These are phyloP conservation scores for Boletus sp. DNA, from an alignment of 1,284 basidiomycete genomes.

Conservation along the genomic window DNA sequence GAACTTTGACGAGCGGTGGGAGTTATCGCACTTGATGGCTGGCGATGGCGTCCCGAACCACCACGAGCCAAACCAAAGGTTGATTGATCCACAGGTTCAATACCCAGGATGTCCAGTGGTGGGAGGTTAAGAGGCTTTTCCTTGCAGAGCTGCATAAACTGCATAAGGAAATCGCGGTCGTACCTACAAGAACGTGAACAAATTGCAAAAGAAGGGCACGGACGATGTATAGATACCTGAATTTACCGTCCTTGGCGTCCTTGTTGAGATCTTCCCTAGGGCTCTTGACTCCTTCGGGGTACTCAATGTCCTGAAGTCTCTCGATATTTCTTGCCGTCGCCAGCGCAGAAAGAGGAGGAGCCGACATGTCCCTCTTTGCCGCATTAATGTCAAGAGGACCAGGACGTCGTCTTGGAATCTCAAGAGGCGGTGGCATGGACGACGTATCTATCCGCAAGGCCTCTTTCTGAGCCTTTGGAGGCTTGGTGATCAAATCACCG, in stretches of 20 bases:
- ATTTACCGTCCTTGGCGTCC: slow-evolving; percentile 83
- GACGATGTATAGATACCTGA: slow-evolving; percentile 51
- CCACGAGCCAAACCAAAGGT: slow-evolving; percentile 48
- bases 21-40: slow-evolving; percentile 40
- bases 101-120: slow-evolving; percentile 86
- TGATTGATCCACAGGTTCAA: slow-evolving; percentile 69
- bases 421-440: slow-evolving; percentile 35
- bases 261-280: slow-evolving; percentile 85
- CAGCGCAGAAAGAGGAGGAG: slow-evolving; percentile 53
- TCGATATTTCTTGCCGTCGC: slow-evolving; percentile 71
- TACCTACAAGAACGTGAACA: slow-evolving; percentile 54
- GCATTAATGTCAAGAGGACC: slow-evolving; percentile 65
- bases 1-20: slow-evolving; percentile 47
- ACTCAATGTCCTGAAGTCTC: slow-evolving; percentile 74
- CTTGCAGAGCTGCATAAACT: slow-evolving; percentile 94
- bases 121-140: slow-evolving; percentile 92
- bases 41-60: slow-evolving; percentile 57
- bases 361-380: slow-evolving; percentile 38
- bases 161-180: slow-evolving; percentile 95
- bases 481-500: slow-evolving; percentile 35
- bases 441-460: slow-evolving; percentile 60
- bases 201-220: not conserved
- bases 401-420: slow-evolving; percentile 50
- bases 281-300: slow-evolving; percentile 82
- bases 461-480: slow-evolving; percentile 44